phyloP scores from a whole-genome alignment of 306 rosid species.

The Fragaria ananassa region DNA sequence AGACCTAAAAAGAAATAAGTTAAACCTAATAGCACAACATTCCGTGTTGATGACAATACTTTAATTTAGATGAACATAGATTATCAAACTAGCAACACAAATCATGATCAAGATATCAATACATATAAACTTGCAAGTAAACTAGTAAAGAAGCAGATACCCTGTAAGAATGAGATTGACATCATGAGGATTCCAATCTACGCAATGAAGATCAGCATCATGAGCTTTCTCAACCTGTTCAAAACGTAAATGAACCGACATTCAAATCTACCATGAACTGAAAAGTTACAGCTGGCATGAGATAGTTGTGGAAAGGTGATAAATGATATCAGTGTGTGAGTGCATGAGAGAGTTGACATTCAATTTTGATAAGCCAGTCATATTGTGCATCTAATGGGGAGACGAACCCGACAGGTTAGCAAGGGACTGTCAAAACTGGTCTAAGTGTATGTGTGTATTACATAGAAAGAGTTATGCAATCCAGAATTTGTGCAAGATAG shows the following conservation, averaged over 20 bases:
- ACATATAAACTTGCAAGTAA: neutral
- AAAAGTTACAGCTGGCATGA: neutral
- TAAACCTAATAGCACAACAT: neutral
- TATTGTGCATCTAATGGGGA: neutral
- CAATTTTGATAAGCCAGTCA: neutral
- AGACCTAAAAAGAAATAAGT: conserved; percentile 30
- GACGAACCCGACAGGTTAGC: neutral
- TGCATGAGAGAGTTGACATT: neutral
- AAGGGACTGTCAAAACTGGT: neutral
- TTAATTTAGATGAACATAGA: neutral
- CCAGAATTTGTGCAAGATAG: neutral
- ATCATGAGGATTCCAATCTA: conserved; percentile 91
- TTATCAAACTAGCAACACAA: neutral
- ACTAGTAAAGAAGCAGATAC: conserved; percentile 34
- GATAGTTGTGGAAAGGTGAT: neutral
- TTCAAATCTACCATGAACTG: neutral
- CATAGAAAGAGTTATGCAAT: neutral
- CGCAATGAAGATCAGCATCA: conserved; percentile 87
- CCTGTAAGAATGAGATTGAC: conserved; percentile 84
- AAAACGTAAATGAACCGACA: conserved; percentile 11
- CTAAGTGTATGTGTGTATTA: neutral
- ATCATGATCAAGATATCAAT: neutral
- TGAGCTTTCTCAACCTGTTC: conserved; percentile 93
- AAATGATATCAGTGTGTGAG: neutral
- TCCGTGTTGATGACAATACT: neutral